Conservation (phyloP, 345 rosid genomes). For the Dipteronia dyeriana region DNA sequence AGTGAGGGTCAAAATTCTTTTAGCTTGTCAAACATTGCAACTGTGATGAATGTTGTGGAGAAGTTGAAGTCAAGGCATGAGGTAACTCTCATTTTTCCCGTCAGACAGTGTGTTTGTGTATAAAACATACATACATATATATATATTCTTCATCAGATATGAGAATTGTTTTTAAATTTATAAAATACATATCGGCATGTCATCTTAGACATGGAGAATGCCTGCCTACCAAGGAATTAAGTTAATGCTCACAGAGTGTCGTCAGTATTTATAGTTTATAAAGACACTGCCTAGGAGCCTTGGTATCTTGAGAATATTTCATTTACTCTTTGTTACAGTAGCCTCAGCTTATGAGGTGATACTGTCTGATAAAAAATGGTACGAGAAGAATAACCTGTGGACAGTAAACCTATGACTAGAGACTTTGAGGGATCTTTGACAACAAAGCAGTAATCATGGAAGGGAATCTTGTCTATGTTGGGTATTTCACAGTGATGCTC, state of each 20-base stretch:
- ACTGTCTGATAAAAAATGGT: background rate
- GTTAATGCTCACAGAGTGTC: background rate
- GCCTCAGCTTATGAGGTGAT: background rate
- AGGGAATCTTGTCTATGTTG: background rate
- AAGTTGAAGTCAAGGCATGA: constrained; percentile 90
- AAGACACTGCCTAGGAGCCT: background rate
- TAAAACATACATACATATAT: background rate
- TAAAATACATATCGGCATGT: background rate
- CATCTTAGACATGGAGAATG: background rate
- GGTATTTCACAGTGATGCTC: background rate
- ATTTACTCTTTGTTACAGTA: background rate
- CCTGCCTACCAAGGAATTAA: background rate
- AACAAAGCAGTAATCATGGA: background rate
- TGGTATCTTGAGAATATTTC: background rate
- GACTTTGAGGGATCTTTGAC: background rate
- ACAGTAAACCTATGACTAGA: background rate
- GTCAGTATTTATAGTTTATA: background rate
- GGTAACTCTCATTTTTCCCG: constrained; percentile 43
- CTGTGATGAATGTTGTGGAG: constrained; percentile 64
- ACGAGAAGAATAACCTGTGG: background rate
- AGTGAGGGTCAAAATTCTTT: constrained; percentile 65
- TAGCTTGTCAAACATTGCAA: constrained; percentile 76
- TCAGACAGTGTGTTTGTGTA: too few species aligned
- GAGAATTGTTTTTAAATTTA: background rate
- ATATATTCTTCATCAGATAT: background rate